phyloP scores from a whole-genome alignment of 169 alveolate species.

The Amoebophrya sp. region DNA sequence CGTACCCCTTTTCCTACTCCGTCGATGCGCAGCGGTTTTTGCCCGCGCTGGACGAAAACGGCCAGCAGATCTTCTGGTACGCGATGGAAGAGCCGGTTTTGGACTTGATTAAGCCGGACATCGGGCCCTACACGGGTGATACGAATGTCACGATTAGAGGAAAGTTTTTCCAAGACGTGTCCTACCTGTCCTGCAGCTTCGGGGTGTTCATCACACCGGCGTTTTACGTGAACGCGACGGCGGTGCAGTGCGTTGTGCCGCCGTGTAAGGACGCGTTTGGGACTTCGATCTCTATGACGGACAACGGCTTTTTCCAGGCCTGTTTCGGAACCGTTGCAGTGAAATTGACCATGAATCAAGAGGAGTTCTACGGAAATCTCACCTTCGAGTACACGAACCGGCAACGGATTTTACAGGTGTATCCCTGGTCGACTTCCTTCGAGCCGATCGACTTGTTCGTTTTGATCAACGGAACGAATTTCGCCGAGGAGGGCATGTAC shows the following conservation, averaged over 20 bases:
- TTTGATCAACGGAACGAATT: background rate
- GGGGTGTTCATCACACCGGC: background rate
- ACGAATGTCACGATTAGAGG: background rate
- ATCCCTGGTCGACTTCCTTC: slow-evolving; percentile 20
- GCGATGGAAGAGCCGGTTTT: background rate
- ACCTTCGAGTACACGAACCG: slow-evolving; percentile 32
- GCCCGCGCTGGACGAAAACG: slow-evolving; percentile 22
- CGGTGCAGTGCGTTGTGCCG: slow-evolving; percentile 29
- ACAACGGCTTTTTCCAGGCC: background rate
- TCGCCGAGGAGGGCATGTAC: slow-evolving; percentile 7
- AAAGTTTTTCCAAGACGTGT: background rate
- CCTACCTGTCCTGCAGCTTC: background rate
- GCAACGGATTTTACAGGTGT: slow-evolving; percentile 24
- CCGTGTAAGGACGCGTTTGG: slow-evolving; percentile 32
- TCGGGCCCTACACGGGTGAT: background rate
- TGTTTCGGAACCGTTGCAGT: slow-evolving; percentile 25
- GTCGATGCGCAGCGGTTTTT: slow-evolving; percentile 16
- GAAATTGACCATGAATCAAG: background rate
- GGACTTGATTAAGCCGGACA: background rate
- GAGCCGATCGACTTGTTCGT: slow-evolving; percentile 21
- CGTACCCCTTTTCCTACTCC: slow-evolving; percentile 28
- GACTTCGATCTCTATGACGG: background rate
- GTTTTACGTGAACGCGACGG: background rate
- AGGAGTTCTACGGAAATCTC: slow-evolving; percentile 33
- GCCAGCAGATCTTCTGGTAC: slow-evolving; percentile 17